Evolutionary conservation across 495 filamentous ascomycete species (phyloP).

Genomic region (Trichoderma gamsii): DNA sequence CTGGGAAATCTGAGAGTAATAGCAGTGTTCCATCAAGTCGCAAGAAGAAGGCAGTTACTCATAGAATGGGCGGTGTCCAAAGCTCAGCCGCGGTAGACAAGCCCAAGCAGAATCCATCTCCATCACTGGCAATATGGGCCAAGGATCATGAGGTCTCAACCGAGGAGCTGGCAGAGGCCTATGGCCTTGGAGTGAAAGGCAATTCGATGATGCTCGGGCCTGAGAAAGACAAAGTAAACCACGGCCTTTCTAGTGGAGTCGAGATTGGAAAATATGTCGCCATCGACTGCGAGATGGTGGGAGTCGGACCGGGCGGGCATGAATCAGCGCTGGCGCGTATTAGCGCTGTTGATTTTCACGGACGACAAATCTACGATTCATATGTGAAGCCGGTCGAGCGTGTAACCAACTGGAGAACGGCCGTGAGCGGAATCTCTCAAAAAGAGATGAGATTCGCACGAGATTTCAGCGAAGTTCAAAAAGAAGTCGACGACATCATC

Average conservation of each 20-base stretch:
- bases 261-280: conserved; percentile 81
- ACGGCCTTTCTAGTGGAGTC: conserved; percentile 39
- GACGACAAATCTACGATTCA: conserved; percentile 82
- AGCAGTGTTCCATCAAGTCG: background rate
- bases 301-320: conserved; percentile 66
- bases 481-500: conserved; percentile 64
- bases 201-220: conserved; percentile 23
- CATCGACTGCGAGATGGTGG: conserved; percentile 98
- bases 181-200: conserved; percentile 37
- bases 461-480: conserved; percentile 67
- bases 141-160: conserved; percentile 56
- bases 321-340: conserved; percentile 70
- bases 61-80: conserved; percentile 18
- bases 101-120: conserved; percentile 26
- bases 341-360: conserved; percentile 87
- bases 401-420: conserved; percentile 85
- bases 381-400: conserved; percentile 71
- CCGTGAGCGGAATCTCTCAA: conserved; percentile 71
- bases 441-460: conserved; percentile 62
- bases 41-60: conserved; percentile 19
- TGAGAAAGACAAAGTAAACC: conserved; percentile 35
- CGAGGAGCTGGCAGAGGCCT: conserved; percentile 56
- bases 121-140: conserved; percentile 41
- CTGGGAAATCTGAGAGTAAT: conserved; percentile 10
- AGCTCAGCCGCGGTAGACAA: conserved; percentile 26